Base-by-base conservation (phyloP, 2,329 filamentous ascomycete genomes). In the Aspergillus latus region DNA sequence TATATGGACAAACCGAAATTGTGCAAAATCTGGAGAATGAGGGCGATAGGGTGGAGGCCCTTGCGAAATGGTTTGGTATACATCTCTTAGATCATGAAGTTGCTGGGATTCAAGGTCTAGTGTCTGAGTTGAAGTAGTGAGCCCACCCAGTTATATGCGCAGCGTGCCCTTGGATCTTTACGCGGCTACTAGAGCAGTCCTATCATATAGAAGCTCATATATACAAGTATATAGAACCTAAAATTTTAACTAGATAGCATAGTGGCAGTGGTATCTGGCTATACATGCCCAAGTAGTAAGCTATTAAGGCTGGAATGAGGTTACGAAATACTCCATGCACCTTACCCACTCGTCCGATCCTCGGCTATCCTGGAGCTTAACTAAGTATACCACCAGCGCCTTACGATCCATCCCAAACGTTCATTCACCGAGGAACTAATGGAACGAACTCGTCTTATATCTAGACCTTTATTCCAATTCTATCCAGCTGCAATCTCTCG, bases 41-140 rank as follows among this genome's bases (percentile, higher is more conserved):
- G 64, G 68, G 68, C 7, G 82, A 86, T 66, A 76, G 84, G 43
- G 69, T 85, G n/a, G 58, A 70, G 54, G 81, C 75, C 9, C 64
- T 86, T 60, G 75, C 73, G 50, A 74, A 78, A 59, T 78, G 76
- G 64, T 85, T 86, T 70, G 79, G 73, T 10, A 79, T 86, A 59
- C 70, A 72, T 32, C 68, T 86, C 58, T 77, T 73, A 2, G 71
- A 76, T 2, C 76, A 82, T 60, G 83, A 86, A 66, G 73, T 68
- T 32, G 64, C 68, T 28, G 81, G 77, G 2, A 82, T 87, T 32
- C 73, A 66, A 52, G 82, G 82, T 2, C 71, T 78, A 64, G 63
- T 63, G n/a, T 78, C 78, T 2, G 78, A 83, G 68, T 68, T 83
- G 54, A 66, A 59, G 57, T 68, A 68, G 62, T 42, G 15, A 7